Evolutionary conservation across 2,329 filamentous ascomycete species (phyloP), one percentile per base, ranked within the genome.

Genomic region (Fusarium continuum): DNA sequence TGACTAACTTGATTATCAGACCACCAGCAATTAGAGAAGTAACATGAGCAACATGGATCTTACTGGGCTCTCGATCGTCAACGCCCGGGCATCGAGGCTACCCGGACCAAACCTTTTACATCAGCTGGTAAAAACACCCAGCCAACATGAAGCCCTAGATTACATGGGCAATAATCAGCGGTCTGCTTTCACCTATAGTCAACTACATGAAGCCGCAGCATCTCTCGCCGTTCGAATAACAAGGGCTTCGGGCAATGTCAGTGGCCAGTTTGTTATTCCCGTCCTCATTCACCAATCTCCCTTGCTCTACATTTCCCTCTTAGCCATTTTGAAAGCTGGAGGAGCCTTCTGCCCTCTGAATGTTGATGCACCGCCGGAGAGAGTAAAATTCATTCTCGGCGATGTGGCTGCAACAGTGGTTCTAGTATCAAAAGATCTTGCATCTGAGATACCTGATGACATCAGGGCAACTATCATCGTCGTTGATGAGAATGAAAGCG

Each of bases 261-360:
- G 64, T 54, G 29, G 46, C 20, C 78, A 80, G 41, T 74, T 82
- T 14, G 76, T 96, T 29, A 82, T 97, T 31, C 93, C 93, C 0
- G 78, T 97, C 3, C 82, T 96, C 17, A 76, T 96, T 14, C 88
- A 90, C 3, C 93, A 97, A 76, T 90, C 86, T 13, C 86, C 89
- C 9, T 83, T 88, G 40, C 82, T 97, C 20, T 97, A 97, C 75
- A 82, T 95, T 53, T 83, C 91, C 2, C 84, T 91, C 61, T 75
- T 97, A 38, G 92, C 89, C 4, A 85, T 94, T 48, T 80, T 97
- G 40, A 93, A 93, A 74, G 88, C 88, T 11, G 93, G 93, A 7
- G 91, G 85, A 29, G 92, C 92, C 0, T 97, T 97, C 69, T 97
- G 93, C 65, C 93, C 93, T 0, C 78, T 97, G 52, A 90, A 90